These are phyloP conservation scores for Terana coerulea DNA, from an alignment of 768 basidiomycete species.

Conservation along the genomic window DNA sequence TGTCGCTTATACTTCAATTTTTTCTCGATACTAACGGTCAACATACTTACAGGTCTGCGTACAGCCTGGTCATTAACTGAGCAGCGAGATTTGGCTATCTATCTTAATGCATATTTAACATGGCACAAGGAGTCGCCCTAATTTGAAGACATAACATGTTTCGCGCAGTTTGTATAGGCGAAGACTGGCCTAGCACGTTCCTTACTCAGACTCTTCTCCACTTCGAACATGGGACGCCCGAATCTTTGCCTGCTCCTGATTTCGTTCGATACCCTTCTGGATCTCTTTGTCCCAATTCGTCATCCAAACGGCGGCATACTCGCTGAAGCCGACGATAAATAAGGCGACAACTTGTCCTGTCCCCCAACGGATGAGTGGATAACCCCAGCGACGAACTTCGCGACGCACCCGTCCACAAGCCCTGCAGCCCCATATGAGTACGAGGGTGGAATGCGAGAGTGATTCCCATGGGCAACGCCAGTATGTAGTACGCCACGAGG, in stretches of 20 bases:
- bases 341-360: conserved; percentile 71
- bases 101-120: no score
- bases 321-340: conserved; percentile 65
- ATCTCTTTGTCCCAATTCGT: conserved; percentile 49
- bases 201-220: no score
- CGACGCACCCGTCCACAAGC: conserved; percentile 46
- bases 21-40: background rate
- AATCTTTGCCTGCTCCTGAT: conserved; percentile 24
- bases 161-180: no score
- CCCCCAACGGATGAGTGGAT: conserved; percentile 12
- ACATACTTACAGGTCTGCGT: conserved; percentile 41
- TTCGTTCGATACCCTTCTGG: conserved; percentile 33
- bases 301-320: conserved; percentile 58
- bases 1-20: conserved; percentile 5
- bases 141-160: no score
- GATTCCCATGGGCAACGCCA: conserved; percentile 50
- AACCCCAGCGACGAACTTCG: background rate
- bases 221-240: conserved; percentile 16
- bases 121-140: no score
- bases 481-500: conserved; percentile 56
- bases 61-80: conserved; percentile 44
- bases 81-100: background rate
- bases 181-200: no score
- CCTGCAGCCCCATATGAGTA: conserved; percentile 40
- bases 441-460: conserved; percentile 42